Evolutionary conservation across 495 filamentous ascomycete genomes (phyloP), one percentile per base, ranked within the genome.

Genomic region (Penicillium daleae): DNA sequence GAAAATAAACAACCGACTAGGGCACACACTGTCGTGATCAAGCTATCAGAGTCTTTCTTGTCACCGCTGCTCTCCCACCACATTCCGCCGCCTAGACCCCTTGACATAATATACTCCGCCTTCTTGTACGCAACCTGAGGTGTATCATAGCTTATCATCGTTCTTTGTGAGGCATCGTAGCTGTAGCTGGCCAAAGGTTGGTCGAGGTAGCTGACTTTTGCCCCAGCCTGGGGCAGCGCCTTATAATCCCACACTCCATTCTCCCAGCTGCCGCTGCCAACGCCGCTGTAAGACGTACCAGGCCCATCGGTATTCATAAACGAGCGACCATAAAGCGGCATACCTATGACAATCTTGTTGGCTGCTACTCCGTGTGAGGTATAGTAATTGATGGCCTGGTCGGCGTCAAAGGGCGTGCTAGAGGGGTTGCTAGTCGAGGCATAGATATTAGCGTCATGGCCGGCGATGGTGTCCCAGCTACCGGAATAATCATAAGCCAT

Each of bases 291-390:
- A 15, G 83, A 72, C 39, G 80, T 71, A 0, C 93, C 93, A 0
- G 87, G 84, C 0, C 93, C 92, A 21, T 80, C 69, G 0, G 93
- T 97, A 26, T 82, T 76, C 57, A 82, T 75, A 67, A 97, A 97
- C 7, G 89, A 82, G 6, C 92, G 87, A 0, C 93, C 93, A 70
- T 96, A 97, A 1, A 97, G 77, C 1, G 93, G 93, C 79, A 96
- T 85, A 32, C 93, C 92, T 26, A 97, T 75, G 9, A 93, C 82
- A 44, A 97, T 87, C 72, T 95, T 96, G 35, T 71, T 61, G 0
- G 87, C 61, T 0, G 81, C 69, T 4, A 97, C 83, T 0, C 89
- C 90, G 6, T 77, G 70, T 1, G 76, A 66, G 26, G 82, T 73
- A 74, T 96, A 97, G 68, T 89, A 83, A 19, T 78, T 55, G 8